Conservation (phyloP, 164 flowering plant species). For the Buxus sempervirens region DNA sequence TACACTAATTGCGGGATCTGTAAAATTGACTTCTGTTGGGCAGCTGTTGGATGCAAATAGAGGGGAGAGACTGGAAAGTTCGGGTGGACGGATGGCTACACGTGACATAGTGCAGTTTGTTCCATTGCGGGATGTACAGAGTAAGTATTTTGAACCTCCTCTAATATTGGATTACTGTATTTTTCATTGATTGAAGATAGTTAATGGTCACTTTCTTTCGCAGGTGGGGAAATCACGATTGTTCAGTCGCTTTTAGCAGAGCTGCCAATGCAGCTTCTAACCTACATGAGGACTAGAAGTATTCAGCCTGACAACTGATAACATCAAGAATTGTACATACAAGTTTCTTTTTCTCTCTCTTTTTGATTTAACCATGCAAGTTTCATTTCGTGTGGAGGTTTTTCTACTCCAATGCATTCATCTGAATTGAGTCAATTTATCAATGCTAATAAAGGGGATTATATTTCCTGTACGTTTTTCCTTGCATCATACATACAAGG, state of each 20-base stretch:
- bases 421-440: background rate
- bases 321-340: conserved; percentile 27
- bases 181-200: no score
- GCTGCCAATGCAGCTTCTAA: conserved; percentile 54
- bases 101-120: conserved; percentile 88
- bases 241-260: conserved; percentile 63
- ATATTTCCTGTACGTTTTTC: no score
- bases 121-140: conserved; percentile 69
- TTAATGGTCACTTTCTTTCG: conserved; percentile 9
- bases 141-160: conserved; percentile 30
- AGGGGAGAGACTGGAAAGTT: conserved; percentile 63
- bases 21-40: background rate
- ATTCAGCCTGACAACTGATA: conserved; percentile 35
- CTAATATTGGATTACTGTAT: no score
- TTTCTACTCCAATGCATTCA: background rate
- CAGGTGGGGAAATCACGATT: conserved; percentile 56
- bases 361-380: no score
- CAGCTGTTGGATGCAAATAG: conserved; percentile 66
- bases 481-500: no score
- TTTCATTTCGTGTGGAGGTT: no score
- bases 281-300: conserved; percentile 49
- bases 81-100: conserved; percentile 63
- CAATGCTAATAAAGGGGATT: background rate
- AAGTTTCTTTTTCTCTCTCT: conserved; percentile 4
- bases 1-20: no score